Base-by-base conservation (phyloP, 2,329 filamentous ascomycete species). In the Phaeophleospora eucalypticola region DNA sequence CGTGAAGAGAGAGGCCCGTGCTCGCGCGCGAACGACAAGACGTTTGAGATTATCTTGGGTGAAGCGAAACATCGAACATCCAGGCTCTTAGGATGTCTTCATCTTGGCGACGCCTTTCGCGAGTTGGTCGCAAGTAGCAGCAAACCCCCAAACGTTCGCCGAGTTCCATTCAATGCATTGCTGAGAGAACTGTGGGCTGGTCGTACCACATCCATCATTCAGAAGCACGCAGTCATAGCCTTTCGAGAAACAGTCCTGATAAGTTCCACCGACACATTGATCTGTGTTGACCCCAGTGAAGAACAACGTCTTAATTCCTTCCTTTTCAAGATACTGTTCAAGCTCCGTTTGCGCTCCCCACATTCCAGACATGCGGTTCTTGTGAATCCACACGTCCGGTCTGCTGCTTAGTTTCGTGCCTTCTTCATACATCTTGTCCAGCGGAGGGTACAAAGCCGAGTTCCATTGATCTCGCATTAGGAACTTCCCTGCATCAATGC, bases 271-370 rank as follows among this genome's bases (percentile, higher is more conserved):
- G 6, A 83, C 79, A 57, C 79, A 82, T 58, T 81, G 78, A 62
- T 83, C 79, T 2, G 79, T 81, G 57, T 83, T 82, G 10, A 81
- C 79, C 0, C 80, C 79, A 1, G 75, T 65, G 52, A 82, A 81
- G 16, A 83, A 57, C 36, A 82, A 58, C 4, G 77, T 81, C 36
- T 53, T 71, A 47, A 71, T 71, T 0, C 67, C 66, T 39, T 68
- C 53, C 34, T 62, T 48, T 40, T 68, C 58, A 41, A 81, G 59
- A 33, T 68, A 71, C 33, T 64, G 61, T 44, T 69, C 70, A 37
- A 77, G 65, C 6, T 68, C 65, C 36, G 73, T 74, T 9, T 59
- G 59, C 7, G 63, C 56, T 18, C 67, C 68, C 76, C 78, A 82
- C 40, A 83, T 65, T 2, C 78, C 80, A 16, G 74, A 78, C 68